Percentiles rank a stretch among this genome's conserved stretches.
Evolutionary conservation across 108 stramenopile genomes (phyloP).

Genomic region (Licmophora abbreviata): DNA sequence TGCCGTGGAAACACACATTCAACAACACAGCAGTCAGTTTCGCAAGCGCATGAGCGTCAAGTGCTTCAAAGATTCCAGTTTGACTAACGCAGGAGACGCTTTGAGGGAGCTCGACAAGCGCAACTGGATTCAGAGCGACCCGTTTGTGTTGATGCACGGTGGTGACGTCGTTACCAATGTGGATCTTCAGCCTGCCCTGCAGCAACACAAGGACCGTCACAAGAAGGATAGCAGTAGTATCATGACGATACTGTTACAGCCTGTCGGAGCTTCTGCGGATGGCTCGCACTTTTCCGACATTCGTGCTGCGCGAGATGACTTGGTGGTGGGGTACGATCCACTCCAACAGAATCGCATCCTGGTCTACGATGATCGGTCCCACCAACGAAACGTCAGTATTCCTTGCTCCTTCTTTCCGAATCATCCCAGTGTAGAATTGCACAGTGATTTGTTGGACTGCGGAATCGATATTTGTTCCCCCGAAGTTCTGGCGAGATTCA

Average conservation of each 20-base stretch:
- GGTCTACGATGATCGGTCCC: conserved; percentile 49
- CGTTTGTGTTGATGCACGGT: conserved; percentile 90
- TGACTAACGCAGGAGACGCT: conserved; percentile 91
- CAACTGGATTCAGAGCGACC: conserved; percentile 91
- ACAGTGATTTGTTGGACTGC: conserved; percentile 85
- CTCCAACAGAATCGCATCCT: conserved; percentile 61
- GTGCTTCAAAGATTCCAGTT: conserved; percentile 49
- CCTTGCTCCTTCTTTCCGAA: conserved; percentile 72
- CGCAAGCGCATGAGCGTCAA: conserved; percentile 30
- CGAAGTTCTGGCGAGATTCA: conserved; percentile 91
- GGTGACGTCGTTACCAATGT: conserved; percentile 94
- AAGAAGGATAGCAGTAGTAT: conserved; percentile 73
- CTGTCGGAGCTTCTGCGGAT: conserved; percentile 36
- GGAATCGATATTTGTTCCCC: conserved; percentile 95
- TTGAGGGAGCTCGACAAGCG: conserved; percentile 90
- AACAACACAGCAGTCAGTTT: conserved; percentile 20
- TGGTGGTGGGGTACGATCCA: conserved; percentile 73
- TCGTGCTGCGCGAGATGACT: conserved; percentile 56
- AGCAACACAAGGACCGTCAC: conserved; percentile 53
- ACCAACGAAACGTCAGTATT: conserved; percentile 23
- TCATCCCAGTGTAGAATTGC: conserved; percentile 55
- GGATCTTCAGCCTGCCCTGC: conserved; percentile 55
- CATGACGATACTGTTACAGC: conserved; percentile 81
- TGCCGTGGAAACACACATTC: conserved; percentile 53
- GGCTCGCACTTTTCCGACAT: conserved; percentile 17